These are phyloP conservation scores for Omphalotus olearius DNA, from an alignment of 1,284 basidiomycete species.

Conservation along the genomic window DNA sequence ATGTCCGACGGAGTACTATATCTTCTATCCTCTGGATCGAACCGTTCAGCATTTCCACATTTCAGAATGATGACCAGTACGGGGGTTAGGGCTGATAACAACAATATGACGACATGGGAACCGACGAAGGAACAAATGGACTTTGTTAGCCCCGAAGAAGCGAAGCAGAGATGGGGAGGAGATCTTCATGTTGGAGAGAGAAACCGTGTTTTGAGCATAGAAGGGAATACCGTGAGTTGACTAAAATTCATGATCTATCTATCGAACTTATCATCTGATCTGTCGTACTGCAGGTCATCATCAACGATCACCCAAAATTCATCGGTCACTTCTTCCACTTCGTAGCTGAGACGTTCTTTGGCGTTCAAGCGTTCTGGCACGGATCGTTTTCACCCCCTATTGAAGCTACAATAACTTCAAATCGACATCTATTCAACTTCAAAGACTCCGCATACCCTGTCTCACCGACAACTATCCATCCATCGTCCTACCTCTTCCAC, in stretches of 20 bases:
- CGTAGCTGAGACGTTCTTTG: slow-evolving; percentile 58
- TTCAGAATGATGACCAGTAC: slow-evolving; percentile 53
- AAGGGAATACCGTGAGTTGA: slow-evolving; percentile 22
- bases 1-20: slow-evolving; percentile 56
- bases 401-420: slow-evolving; percentile 20
- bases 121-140: slow-evolving; percentile 51
- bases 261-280: too few relatives aligned
- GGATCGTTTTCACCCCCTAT: slow-evolving; percentile 27
- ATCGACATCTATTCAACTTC: background rate
- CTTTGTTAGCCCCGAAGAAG: slow-evolving; percentile 47
- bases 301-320: slow-evolving; percentile 54
- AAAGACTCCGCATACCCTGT: background rate
- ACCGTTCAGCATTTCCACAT: slow-evolving; percentile 42
- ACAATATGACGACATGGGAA: slow-evolving; percentile 50
- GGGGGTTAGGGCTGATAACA: slow-evolving; percentile 47
- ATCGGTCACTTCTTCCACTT: slow-evolving; percentile 68
- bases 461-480: background rate
- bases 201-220: slow-evolving; percentile 46
- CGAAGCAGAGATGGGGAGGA: slow-evolving; percentile 47
- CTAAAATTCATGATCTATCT: too few relatives aligned
- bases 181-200: slow-evolving; percentile 17
- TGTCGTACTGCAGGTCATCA: slow-evolving; percentile 25
- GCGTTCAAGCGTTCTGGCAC: slow-evolving; percentile 54
- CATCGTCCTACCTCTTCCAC: slow-evolving; percentile 12
- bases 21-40: slow-evolving; percentile 43